Evolutionary conservation across 1,139 yeast species (phyloP).

Genomic region (Ogataea hybrid): DNA sequence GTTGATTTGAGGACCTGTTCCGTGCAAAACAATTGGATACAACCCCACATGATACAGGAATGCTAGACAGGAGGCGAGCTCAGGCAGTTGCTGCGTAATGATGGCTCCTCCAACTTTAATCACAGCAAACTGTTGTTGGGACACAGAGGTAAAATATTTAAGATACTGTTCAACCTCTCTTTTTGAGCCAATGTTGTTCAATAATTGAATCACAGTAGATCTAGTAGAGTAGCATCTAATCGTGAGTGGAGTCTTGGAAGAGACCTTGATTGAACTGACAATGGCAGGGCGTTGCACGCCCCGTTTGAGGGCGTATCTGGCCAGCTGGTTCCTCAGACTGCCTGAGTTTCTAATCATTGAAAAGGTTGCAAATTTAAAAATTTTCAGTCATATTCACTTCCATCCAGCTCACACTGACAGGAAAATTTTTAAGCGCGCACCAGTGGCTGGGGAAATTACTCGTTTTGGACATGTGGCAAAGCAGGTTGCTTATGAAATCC

Average conservation of each 20-base stretch:
- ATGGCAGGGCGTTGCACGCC: conserved; percentile 21
- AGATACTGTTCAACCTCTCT: conserved; percentile 97
- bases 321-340: conserved; percentile 20
- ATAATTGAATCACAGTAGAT: conserved; percentile 90
- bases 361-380: conserved; percentile 4
- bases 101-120: conserved; percentile 99
- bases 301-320: conserved; percentile 21
- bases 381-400: conserved; percentile 6
- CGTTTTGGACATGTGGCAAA: conserved; percentile 8
- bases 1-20: conserved; percentile 98
- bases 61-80: conserved; percentile 92
- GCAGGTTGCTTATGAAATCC: not conserved
- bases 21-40: conserved; percentile 95
- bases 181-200: conserved; percentile 95
- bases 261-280: conserved; percentile 14
- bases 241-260: conserved; percentile 12
- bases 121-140: conserved; percentile 96
- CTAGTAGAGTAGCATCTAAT: conserved; percentile 55
- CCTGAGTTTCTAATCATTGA: conserved; percentile 11
- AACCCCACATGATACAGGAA: conserved; percentile 96
- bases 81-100: conserved; percentile 89
- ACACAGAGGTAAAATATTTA: conserved; percentile 93
- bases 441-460: conserved; percentile 14
- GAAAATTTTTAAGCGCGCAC: conserved; percentile 16
- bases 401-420: conserved; percentile 2